phyloP scores from a whole-genome alignment of 345 rosid genomes.

The Noccaea bulbosa region DNA sequence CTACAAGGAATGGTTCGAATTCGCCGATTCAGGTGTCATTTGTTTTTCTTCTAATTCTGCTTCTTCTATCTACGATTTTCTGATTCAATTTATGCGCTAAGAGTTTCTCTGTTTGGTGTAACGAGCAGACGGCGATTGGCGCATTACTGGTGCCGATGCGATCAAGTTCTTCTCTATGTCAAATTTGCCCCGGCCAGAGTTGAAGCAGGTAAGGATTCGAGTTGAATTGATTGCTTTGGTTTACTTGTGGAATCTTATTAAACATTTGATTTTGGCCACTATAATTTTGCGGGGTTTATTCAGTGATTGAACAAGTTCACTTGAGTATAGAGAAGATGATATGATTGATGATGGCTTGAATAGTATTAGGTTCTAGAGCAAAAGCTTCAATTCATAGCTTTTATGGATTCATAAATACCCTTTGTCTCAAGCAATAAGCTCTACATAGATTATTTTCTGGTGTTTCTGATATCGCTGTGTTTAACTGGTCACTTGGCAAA shows the following conservation, averaged over 20 bases:
- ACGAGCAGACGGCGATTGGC: conserved; percentile 76
- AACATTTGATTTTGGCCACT: not conserved
- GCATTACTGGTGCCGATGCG: conserved; percentile 90
- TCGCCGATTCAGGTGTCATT: conserved; percentile 76
- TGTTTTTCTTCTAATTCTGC: not conserved
- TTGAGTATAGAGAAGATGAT: not conserved
- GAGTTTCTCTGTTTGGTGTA: conserved; percentile 22
- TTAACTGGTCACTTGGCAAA: not conserved
- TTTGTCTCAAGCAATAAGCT: not conserved
- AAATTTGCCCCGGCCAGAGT: conserved; percentile 75
- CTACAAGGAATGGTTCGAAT: conserved; percentile 87
- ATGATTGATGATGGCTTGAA: conserved; percentile 18
- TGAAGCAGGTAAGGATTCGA: conserved; percentile 66
- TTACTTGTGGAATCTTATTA: not conserved
- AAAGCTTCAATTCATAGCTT: not conserved
- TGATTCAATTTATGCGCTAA: conserved; percentile 1
- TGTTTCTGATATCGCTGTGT: conserved; percentile 2
- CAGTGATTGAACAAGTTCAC: conserved; percentile 4
- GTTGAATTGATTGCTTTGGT: not conserved
- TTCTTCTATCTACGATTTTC: not conserved
- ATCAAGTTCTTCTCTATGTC: conserved; percentile 81
- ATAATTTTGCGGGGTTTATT: not conserved
- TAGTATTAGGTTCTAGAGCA: not conserved
- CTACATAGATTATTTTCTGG: not conserved
- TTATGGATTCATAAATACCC: not conserved